Percentiles rank a stretch among this genome's conserved stretches.
These are phyloP conservation scores for Rubus parviflorus DNA, from an alignment of 306 rosid genomes.

Conservation along the genomic window DNA sequence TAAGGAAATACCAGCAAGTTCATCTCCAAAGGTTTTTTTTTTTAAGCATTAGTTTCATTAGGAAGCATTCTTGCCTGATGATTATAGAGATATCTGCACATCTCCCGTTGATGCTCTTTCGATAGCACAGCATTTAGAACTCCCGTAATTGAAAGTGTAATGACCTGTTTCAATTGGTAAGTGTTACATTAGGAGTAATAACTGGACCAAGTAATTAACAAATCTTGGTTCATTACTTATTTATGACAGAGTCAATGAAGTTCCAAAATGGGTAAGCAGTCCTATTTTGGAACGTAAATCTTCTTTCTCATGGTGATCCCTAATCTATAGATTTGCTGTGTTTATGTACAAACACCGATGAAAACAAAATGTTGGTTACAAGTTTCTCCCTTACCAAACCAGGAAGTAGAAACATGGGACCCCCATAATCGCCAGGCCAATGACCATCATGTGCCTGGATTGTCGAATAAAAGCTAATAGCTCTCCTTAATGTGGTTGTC, in stretches of 20 bases:
- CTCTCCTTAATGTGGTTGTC: slow-evolving; percentile 28
- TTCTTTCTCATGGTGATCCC: not conserved
- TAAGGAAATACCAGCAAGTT: not conserved
- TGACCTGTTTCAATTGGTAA: slow-evolving; percentile 26
- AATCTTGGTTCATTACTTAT: not conserved
- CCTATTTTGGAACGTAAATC: not conserved
- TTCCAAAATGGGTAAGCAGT: not conserved
- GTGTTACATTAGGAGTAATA: not conserved
- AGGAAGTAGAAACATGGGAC: slow-evolving; percentile 43
- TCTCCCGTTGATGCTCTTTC: slow-evolving; percentile 32
- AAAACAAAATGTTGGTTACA: not conserved
- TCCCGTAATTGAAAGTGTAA: slow-evolving; percentile 39
- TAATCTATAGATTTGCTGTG: not conserved
- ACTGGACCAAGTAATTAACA: not conserved
- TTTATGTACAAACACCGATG: not conserved
- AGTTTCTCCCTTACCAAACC: slow-evolving; percentile 33
- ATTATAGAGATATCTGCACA: slow-evolving; percentile 41
- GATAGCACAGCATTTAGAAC: slow-evolving; percentile 39
- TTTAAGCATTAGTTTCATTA: not conserved
- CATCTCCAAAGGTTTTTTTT: not conserved
- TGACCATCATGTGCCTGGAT: slow-evolving; percentile 42
- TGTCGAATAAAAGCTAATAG: slow-evolving; percentile 37
- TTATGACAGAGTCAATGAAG: slow-evolving; percentile 7
- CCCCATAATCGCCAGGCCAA: slow-evolving; percentile 48
- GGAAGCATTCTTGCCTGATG: slow-evolving; percentile 35